Evolutionary conservation across 1,284 basidiomycete genomes (phyloP), one percentile per base, ranked within the genome.

Genomic region (Somion occarium): DNA sequence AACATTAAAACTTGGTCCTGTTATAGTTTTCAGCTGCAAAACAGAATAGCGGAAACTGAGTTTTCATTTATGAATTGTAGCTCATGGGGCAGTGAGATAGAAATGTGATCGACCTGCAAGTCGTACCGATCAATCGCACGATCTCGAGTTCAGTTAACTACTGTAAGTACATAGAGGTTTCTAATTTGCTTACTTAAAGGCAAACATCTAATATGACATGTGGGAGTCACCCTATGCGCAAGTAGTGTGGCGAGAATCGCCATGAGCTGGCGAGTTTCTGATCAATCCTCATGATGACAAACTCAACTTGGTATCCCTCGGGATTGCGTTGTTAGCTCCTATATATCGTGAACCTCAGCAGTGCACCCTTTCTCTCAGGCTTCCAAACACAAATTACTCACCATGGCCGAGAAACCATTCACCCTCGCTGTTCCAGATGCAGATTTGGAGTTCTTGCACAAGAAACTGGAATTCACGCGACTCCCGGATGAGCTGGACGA

Each of bases 401-500:
- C 18, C 18, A 47, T 47, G 45, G n/a, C 45, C 5, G 45, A 47
- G 22, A 18, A 12, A 19, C 45, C 45, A 34, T 62, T 62, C 56
- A 56, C 26, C 11, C 22, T 61, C 20, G 43, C 55, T 0, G 48
- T 62, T 3, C 38, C 58, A 3, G 57, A 59, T 34, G 44, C 45
- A 7, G 61, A 58, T 5, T 38, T 61, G 22, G 56, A 56, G 0
- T 27, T 52, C 5, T 51, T 62, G 3, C 49, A 42, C 25, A 52
- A 58, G 46, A 59, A 59, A 45, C 56, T 59, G 7, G 55, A 58
- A 3, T 45, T 56, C n/a, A 20, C 37, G 5, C 18, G 48, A 9
- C 39, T 49, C 22, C 48, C 48, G 3, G 48, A 49, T 22, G 39
- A 49, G 24, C 37, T 44, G 11, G 39, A 43, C 7, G 69, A 71